These are phyloP conservation scores for Talaromyces atroroseus DNA, from an alignment of 2,329 filamentous ascomycete species.

Conservation along the genomic window DNA sequence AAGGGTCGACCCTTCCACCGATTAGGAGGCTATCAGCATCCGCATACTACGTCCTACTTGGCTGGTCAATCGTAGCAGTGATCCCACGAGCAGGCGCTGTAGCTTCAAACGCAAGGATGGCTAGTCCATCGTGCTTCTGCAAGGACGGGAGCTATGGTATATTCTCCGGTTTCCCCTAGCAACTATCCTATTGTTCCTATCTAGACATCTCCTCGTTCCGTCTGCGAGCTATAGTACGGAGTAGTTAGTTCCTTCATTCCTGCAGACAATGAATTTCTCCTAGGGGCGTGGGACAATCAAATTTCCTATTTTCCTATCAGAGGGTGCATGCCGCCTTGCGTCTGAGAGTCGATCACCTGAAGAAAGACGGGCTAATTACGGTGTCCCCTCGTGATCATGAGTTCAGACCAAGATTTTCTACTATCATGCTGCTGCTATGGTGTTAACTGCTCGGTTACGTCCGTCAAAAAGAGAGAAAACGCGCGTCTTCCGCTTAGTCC, in stretches of 20 bases:
- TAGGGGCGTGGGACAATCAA: slow-evolving; percentile 7
- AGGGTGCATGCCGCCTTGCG: slow-evolving; percentile 5
- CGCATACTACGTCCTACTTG: neutral
- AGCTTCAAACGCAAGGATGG: neutral
- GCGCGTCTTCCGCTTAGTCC: no score
- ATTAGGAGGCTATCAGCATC: no score
- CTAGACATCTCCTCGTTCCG: slow-evolving; percentile 6
- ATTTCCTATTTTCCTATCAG: slow-evolving; percentile 9
- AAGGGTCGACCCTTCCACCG: neutral
- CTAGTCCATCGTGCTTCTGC: slow-evolving; percentile 9
- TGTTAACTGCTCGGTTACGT: neutral
- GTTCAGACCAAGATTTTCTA: neutral
- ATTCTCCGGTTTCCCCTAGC: slow-evolving; percentile 14
- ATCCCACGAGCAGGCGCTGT: slow-evolving; percentile 4
- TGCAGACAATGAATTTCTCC: slow-evolving; percentile 8
- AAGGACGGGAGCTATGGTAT: slow-evolving; percentile 8
- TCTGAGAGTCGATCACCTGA: neutral
- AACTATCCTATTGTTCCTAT: slow-evolving; percentile 8
- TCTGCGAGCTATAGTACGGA: neutral
- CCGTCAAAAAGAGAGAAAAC: neutral
- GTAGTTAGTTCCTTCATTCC: neutral
- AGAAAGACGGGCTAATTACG: neutral
- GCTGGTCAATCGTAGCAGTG: no score
- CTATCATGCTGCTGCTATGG: no score
- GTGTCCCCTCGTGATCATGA: neutral